A percentile compares a stretch with the other conserved stretches of the same genome.
These are phyloP conservation scores for Leccinum subtestaceum DNA, from an alignment of 768 basidiomycete genomes.

Conservation along the genomic window DNA sequence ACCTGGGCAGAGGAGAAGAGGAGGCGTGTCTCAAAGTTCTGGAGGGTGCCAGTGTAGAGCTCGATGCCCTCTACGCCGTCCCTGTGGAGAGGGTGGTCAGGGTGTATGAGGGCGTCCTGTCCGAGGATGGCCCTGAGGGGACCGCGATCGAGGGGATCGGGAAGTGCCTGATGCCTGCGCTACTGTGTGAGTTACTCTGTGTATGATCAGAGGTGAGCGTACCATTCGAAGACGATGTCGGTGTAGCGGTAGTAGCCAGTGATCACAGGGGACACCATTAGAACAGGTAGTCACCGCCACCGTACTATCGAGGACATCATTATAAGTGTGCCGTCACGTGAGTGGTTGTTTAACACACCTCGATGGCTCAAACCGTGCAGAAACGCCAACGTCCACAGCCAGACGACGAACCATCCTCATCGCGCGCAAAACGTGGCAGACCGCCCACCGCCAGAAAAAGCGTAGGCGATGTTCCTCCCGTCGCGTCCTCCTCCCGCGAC, in stretches of 20 bases:
- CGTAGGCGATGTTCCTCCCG: conserved; percentile 56
- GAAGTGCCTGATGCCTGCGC: conserved; percentile 53
- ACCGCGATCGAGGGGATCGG: conserved; percentile 54
- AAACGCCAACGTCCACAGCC: conserved; percentile 36
- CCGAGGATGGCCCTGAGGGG: conserved; percentile 72
- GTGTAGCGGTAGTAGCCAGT: conserved; percentile 83
- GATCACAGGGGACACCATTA: conserved; percentile 41
- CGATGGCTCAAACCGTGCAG: conserved; percentile 73
- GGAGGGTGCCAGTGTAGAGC: conserved; percentile 73
- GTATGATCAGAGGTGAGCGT: conserved; percentile 6
- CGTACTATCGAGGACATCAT: no score
- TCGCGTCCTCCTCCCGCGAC: conserved; percentile 29
- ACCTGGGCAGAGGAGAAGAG: conserved; percentile 82
- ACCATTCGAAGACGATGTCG: conserved; percentile 85
- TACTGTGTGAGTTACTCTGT: neutral
- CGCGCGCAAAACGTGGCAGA: conserved; percentile 44
- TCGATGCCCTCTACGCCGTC: conserved; percentile 65
- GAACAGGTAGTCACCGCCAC: neutral
- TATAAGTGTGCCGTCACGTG: neutral
- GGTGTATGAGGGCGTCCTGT: conserved; percentile 65
- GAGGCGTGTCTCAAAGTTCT: conserved; percentile 72
- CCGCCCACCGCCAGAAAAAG: conserved; percentile 78
- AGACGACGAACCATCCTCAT: conserved; percentile 32
- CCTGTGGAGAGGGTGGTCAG: conserved; percentile 68
- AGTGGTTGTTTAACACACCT: neutral